Base-by-base conservation (phyloP, 2,329 filamentous ascomycete species). In the Trichoderma sp. region DNA sequence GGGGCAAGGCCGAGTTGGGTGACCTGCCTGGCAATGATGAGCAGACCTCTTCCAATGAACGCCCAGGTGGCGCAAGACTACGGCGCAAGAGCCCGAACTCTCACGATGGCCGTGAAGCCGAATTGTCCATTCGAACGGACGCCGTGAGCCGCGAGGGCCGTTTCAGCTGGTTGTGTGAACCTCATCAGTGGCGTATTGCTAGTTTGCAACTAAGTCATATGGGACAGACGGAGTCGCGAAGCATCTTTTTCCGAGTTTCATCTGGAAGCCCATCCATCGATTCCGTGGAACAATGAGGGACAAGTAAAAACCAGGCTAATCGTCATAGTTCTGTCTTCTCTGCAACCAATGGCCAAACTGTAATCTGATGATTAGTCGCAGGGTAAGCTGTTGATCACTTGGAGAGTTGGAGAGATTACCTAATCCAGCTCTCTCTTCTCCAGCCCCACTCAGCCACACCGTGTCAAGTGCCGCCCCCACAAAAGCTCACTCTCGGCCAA, bases 381-480 rank as follows among this genome's bases (percentile, higher is more conserved):
- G 67, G 66, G 66, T 69, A 59, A 31, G 66, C n/a, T 60, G 21
- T 29, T 31, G 31, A 62, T 71, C 67, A 35, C n/a, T 21, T 56
- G 50, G 50, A 56, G 21, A 31, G 24, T n/a, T 27, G 33, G 33
- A 21, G 53, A 29, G 9, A 33, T 63, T 24, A 63, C 60, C 33
- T 63, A 63, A 63, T n/a, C 9, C 18, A 63, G 59, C 59, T 21
- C 18, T 53, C n/a, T 53, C 33, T 71, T 41, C 66, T 31, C 50
- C 67, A 65, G 71, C 60, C 71, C 71, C 71, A 73, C 71, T 38
- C 71, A 65, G 60, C 71, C 71, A 73, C 60, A 64, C 24, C 41
- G 71, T 27, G 69, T 29, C 18, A 33, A 71, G 38, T 56, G 31
- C 71, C 60, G 71, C 12, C 71, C 69, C 29, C 69, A 35, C 9